These are phyloP conservation scores for Zymoseptoria brevis DNA, from an alignment of 2,329 filamentous ascomycete species.

Conservation along the genomic window DNA sequence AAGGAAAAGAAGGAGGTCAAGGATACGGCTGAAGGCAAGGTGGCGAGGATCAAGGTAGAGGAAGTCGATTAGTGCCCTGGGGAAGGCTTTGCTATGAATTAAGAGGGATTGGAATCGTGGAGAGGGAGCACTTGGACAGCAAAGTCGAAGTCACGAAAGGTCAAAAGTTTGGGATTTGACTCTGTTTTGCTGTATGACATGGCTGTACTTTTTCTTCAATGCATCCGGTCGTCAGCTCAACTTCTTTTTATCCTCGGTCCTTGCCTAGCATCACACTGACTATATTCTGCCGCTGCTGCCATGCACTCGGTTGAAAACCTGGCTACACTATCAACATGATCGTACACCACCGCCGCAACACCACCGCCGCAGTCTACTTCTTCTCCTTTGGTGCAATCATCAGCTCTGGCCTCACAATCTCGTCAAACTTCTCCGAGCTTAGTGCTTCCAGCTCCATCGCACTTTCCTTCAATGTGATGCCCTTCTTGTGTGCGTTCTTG, in stretches of 20 bases:
- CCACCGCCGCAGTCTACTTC: constrained; percentile 40
- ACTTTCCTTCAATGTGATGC: constrained; percentile 82
- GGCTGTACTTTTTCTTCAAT: no score
- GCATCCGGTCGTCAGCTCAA: background rate
- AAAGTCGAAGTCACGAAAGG: no score
- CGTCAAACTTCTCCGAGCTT: constrained; percentile 82
- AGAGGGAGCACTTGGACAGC: no score
- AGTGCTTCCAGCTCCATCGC: constrained; percentile 89
- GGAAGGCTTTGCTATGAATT: no score
- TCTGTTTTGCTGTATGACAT: no score
- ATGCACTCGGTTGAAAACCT: background rate
- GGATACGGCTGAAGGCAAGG: background rate
- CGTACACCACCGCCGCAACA: background rate
- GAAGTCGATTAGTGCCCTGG: no score
- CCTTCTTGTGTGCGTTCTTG: constrained; percentile 99
- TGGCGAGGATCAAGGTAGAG: no score
- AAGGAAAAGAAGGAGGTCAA: background rate
- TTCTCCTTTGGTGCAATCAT: constrained; percentile 80
- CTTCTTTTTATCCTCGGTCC: background rate
- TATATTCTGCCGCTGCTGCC: background rate
- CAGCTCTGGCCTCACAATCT: constrained; percentile 81
- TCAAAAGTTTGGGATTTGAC: no score
- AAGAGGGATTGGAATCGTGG: no score
- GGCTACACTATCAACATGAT: background rate
- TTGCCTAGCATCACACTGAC: background rate